These are phyloP conservation scores for Penicillium goetzii DNA, from an alignment of 495 filamentous ascomycete species.

Conservation along the genomic window DNA sequence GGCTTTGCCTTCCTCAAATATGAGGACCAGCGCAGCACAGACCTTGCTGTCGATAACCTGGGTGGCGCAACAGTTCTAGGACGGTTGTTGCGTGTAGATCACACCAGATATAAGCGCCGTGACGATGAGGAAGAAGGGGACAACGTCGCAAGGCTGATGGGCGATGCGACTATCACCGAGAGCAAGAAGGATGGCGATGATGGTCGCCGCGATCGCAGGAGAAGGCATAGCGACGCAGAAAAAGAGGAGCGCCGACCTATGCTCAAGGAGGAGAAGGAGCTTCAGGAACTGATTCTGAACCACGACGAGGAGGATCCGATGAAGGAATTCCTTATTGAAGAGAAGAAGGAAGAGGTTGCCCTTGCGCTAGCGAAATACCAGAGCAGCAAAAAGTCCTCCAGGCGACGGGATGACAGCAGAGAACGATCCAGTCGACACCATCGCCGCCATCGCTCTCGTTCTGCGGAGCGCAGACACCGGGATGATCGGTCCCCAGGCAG, in stretches of 20 bases:
- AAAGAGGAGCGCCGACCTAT: slow-evolving; percentile 47
- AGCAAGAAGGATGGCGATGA: slow-evolving; percentile 39
- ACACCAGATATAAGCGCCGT: slow-evolving; percentile 84
- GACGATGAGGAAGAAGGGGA: slow-evolving; percentile 82
- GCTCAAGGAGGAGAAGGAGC: slow-evolving; percentile 73
- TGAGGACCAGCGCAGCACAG: slow-evolving; percentile 95
- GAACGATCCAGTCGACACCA: slow-evolving; percentile 55
- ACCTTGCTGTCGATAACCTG: slow-evolving; percentile 94
- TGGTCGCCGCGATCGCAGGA: slow-evolving; percentile 53
- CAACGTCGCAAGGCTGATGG: slow-evolving; percentile 48
- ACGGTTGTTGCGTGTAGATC: slow-evolving; percentile 83
- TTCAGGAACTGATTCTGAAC: slow-evolving; percentile 72
- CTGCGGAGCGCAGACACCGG: slow-evolving; percentile 36
- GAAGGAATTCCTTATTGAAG: slow-evolving; percentile 85
- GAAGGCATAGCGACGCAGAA: slow-evolving; percentile 35
- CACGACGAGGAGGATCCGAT: slow-evolving; percentile 97
- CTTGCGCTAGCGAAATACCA: slow-evolving; percentile 63
- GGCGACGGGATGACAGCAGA: slow-evolving; percentile 41
- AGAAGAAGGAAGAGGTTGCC: slow-evolving; percentile 87
- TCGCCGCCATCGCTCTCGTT: slow-evolving; percentile 57
- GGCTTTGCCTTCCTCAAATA: slow-evolving; percentile 97
- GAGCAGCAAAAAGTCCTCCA: slow-evolving; percentile 43
- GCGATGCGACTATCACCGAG: slow-evolving; percentile 29
- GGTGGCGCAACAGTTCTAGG: slow-evolving; percentile 84
- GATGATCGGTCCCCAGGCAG: slow-evolving; percentile 40